Conservation (phyloP, 371 early-diverging fungal species). For the Coemansia sp. region DNA sequence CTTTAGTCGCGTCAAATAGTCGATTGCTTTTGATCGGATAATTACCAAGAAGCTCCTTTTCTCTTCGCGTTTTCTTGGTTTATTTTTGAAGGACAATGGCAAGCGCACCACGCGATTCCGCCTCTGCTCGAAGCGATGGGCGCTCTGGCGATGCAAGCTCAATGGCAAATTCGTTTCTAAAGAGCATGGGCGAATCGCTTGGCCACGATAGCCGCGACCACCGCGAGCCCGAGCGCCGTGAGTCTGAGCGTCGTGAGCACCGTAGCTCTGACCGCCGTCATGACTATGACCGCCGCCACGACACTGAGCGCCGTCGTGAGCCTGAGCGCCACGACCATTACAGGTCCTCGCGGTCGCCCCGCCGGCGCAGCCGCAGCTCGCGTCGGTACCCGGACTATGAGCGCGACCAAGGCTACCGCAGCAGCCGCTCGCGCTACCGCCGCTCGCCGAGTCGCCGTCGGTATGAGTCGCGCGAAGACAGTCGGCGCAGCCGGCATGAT, state of each 20-base stretch:
- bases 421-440: slow-evolving; percentile 19
- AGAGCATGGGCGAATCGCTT: slow-evolving; percentile 34
- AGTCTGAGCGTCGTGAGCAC: no score
- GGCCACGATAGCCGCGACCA: not conserved
- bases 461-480: slow-evolving; percentile 20
- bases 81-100: no score
- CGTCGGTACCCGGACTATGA: slow-evolving; percentile 12
- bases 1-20: not conserved
- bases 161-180: slow-evolving; percentile 43
- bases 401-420: slow-evolving; percentile 7
- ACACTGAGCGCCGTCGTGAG: not conserved
- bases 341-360: slow-evolving; percentile 13
- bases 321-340: not conserved
- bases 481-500: slow-evolving; percentile 39
- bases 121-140: no score
- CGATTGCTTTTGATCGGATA: no score
- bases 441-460: slow-evolving; percentile 36
- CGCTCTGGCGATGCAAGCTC: not conserved
- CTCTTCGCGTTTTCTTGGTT: no score
- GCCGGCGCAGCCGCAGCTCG: slow-evolving; percentile 18
- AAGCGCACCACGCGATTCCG: no score
- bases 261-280: no score
- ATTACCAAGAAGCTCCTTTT: no score
- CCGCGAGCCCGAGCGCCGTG: no score
- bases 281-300: not conserved